Conservation (phyloP, 805 yeast genomes). For the Ogataea nakhonphanomensis region DNA sequence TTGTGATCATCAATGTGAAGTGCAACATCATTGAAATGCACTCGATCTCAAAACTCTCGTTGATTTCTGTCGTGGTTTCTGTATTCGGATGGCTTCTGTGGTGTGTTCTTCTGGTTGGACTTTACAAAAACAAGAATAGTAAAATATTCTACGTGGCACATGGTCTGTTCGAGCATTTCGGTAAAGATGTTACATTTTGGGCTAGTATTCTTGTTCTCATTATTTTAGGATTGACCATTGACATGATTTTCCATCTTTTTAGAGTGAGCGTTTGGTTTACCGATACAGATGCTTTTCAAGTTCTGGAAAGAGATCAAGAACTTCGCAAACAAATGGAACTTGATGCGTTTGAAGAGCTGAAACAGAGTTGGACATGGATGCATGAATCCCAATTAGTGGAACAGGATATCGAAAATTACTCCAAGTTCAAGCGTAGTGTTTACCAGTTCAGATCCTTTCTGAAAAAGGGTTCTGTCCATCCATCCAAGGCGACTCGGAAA, state of each 20-base stretch:
- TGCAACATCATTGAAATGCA: constrained; percentile 81
- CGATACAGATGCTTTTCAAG: constrained; percentile 77
- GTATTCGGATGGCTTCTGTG: constrained; percentile 83
- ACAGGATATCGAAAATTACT: constrained; percentile 21
- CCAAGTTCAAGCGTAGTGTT: constrained; percentile 15
- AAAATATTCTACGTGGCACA: constrained; percentile 67
- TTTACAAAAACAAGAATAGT: constrained; percentile 52
- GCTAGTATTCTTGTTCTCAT: constrained; percentile 58
- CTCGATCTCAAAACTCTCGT: constrained; percentile 61
- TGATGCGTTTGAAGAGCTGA: constrained; percentile 67
- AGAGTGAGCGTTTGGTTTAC: constrained; percentile 56
- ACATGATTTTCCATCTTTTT: constrained; percentile 57
- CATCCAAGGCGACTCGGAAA: constrained; percentile 38
- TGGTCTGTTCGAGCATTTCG: constrained; percentile 71
- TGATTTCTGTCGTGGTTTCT: constrained; percentile 64
- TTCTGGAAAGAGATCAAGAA: constrained; percentile 65
- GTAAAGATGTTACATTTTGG: constrained; percentile 86
- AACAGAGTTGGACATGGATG: constrained; percentile 73
- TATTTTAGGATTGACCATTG: constrained; percentile 61
- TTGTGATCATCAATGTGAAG: constrained; percentile 71
- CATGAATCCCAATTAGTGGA: constrained; percentile 33
- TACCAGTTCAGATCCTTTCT: constrained; percentile 30
- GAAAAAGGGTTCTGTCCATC: constrained; percentile 34
- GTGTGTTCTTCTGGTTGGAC: constrained; percentile 70
- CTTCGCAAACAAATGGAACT: constrained; percentile 69